Base-by-base conservation (phyloP, 164 flowering plant species). In the Euptelea pleiosperma region DNA sequence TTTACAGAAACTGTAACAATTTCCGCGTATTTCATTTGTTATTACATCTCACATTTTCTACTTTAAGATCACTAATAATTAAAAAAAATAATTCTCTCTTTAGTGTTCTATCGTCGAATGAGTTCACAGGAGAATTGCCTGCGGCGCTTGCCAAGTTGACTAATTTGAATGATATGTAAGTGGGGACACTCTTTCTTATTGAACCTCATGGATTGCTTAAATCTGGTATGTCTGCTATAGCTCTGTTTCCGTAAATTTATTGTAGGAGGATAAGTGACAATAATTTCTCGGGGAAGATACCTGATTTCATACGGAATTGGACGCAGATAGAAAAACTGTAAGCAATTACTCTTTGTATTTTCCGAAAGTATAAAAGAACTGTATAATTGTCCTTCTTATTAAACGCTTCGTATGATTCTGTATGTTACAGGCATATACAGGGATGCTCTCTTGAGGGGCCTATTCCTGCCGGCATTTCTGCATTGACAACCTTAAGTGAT, bases 371-470 rank as follows among this genome's bases (percentile, higher is more conserved):
- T 8, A 7, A 5, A 56, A 41, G 26, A 29, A n/a, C 42, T 29
- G n/a, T 8, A n/a, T n/a, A 18, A 18, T 3, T 31, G 8, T 18
- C 22, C 53, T 51, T 3, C 16, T 9, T 42, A n/a, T n/a, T n/a
- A n/a, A n/a, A n/a, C n/a, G n/a, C 3, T 16, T 10, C 36, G 15
- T 26, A 8, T 12, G 6, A 35, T 3, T 6, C n/a, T 26, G 36
- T 45, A 12, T 64, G 24, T 65, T 62, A 25, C 78, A 88, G 96
- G 73, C 83, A 76, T 18, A 75, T 88, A 15, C 77, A 77, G 47
- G 96, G 96, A 39, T 73, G 77, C 70, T 75, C 78, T 59, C 76
- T 88, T 41, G 76, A 76, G 64, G 96, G 96, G 15, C 96, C 96
- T 0, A 80, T 88, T 54, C 89, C 96, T 68, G 63, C 80, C 3